Conservation (phyloP, 2,329 filamentous ascomycete species). For the Cadophora malorum region DNA sequence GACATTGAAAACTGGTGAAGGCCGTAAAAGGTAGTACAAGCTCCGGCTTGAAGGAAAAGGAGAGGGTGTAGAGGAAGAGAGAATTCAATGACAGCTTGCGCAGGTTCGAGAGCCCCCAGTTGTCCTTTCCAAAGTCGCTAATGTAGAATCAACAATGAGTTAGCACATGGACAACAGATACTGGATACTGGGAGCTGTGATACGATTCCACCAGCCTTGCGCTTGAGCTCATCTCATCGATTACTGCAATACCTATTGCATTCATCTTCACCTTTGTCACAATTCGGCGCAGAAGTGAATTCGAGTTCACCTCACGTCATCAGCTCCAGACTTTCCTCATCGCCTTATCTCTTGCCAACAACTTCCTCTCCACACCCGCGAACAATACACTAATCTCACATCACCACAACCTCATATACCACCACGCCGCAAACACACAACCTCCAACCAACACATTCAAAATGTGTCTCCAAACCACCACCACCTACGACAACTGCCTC, state of each 20-base stretch:
- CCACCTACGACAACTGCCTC: constrained; percentile 8
- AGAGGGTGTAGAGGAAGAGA: too few relatives aligned
- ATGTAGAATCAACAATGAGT: background rate
- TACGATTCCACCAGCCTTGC: background rate
- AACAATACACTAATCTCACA: background rate
- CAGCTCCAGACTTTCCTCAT: background rate
- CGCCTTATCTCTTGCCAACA: background rate
- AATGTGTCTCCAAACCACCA: constrained; percentile 20
- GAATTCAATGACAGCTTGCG: too few relatives aligned
- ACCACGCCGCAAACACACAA: background rate
- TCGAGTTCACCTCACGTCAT: background rate
- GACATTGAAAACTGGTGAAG: too few relatives aligned
- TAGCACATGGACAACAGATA: background rate
- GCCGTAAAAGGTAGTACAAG: too few relatives aligned
- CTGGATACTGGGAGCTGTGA: background rate
- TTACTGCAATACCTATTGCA: background rate
- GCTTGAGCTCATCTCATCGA: background rate
- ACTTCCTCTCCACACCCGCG: background rate
- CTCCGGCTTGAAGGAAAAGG: too few relatives aligned
- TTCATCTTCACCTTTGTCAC: background rate
- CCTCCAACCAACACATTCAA: background rate
- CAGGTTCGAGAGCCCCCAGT: background rate
- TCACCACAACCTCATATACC: background rate
- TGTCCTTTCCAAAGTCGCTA: background rate
- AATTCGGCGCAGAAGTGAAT: background rate